These are phyloP conservation scores for Corynascus novoguineensis DNA, from an alignment of 495 filamentous ascomycete genomes.

Conservation along the genomic window DNA sequence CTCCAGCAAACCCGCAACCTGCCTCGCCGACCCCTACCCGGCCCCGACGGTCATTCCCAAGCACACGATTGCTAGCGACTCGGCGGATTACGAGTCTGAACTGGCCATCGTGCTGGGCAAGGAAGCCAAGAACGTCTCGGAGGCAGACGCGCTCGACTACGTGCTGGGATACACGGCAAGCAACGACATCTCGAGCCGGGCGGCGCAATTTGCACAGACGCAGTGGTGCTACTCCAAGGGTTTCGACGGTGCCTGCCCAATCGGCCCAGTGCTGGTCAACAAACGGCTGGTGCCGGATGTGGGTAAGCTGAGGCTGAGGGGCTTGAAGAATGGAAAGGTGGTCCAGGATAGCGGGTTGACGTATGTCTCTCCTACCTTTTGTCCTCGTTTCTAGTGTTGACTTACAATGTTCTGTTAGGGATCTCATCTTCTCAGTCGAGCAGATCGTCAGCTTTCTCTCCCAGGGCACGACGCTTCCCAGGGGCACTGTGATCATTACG, in stretches of 20 bases:
- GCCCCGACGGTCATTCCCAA: constrained; percentile 45
- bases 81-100: constrained; percentile 44
- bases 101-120: constrained; percentile 45
- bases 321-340: constrained; percentile 44
- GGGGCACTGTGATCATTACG: constrained; percentile 44
- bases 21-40: constrained; percentile 39
- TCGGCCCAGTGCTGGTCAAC: constrained; percentile 53
- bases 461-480: constrained; percentile 44
- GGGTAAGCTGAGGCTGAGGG: constrained; percentile 32
- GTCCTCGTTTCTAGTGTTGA: background rate
- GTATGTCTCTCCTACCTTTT: constrained; percentile 28
- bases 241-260: constrained; percentile 42
- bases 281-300: constrained; percentile 46
- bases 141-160: constrained; percentile 42
- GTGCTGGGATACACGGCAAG: constrained; percentile 43
- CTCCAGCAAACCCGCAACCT: constrained; percentile 36
- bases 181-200: constrained; percentile 44
- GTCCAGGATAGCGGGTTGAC: constrained; percentile 47
- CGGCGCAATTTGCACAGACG: constrained; percentile 40
- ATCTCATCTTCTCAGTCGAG: constrained; percentile 43
- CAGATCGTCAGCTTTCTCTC: constrained; percentile 45
- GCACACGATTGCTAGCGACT: constrained; percentile 36
- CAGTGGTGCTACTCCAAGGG: constrained; percentile 48
- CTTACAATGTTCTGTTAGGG: constrained; percentile 24
- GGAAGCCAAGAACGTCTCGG: constrained; percentile 42